Evolutionary conservation across 805 yeast species (phyloP), one percentile per base, ranked within the genome.

Genomic region (Saccharomycopsis fermentans): DNA sequence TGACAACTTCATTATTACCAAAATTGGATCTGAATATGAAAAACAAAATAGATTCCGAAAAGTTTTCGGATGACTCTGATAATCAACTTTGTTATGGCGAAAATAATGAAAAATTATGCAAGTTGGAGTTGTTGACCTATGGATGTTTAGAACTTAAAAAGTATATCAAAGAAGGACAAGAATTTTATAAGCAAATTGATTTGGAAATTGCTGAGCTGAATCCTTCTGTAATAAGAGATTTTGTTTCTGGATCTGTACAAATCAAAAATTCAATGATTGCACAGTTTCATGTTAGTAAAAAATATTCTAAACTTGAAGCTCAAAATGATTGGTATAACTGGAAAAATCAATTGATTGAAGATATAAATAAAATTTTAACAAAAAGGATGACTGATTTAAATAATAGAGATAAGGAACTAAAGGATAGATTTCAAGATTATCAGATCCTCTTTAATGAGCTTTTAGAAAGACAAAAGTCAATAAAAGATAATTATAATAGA

Each of bases 301-400:
- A 76, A 56, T 75, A 67, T 58, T 71, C 83, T 1, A 70, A 82
- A 32, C 72, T 72, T 29, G 78, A 78, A 65, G 79, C 84, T 0
- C 73, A 71, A 57, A 73, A 71, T 19, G 76, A 75, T 2, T 81
- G 86, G 86, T 80, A 80, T 63, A 74, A 72, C 37, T 81, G 86
- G 86, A 68, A 84, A 59, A 65, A 69, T n/a, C 77, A 78, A 62
- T 68, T 81, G 29, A 66, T 75, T 5, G 69, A 69, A 34, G 80
- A 77, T 50, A 68, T 81, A 9, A 58, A 74, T 32, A 65, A 63
- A 17, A 73, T 73, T 43, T 62, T 74, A 43, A 56, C 57, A 32
- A 59, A 59, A 36, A 29, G 55, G 2, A 62, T 63, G 35, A 53
- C 52, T n/a, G 69, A 63, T 6, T 54, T 67, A 36, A 60, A 60